Conservation (phyloP, 257 asterid species). For the Solanum dulcamara region DNA sequence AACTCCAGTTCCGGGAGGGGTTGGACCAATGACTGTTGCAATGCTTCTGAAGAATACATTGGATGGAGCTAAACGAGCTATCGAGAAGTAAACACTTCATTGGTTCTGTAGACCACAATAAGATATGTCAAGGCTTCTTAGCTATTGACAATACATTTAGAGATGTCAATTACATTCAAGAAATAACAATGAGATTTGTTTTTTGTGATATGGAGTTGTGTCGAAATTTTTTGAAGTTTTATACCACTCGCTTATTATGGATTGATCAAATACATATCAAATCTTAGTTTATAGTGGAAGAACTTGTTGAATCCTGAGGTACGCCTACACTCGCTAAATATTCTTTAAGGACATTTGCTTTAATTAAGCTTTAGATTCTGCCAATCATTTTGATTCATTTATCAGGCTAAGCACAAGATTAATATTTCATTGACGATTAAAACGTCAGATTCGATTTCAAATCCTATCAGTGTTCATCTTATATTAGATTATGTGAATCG, state of each 20-base stretch:
- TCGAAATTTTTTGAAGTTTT: background rate
- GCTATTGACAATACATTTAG: background rate
- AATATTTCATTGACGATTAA: no score
- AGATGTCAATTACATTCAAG: background rate
- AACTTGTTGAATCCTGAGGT: background rate
- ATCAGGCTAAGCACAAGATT: no score
- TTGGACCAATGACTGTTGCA: constrained; percentile 96
- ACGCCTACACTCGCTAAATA: background rate
- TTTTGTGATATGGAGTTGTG: background rate
- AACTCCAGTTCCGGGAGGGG: constrained; percentile 98
- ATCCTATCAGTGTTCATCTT: no score
- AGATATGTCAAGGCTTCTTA: background rate
- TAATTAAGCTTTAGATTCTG: no score
- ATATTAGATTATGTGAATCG: no score
- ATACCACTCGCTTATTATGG: background rate
- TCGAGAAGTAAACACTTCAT: constrained; percentile 16
- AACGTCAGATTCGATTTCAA: no score
- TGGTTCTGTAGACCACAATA: background rate
- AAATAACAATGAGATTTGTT: background rate
- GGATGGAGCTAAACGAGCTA: constrained; percentile 75
- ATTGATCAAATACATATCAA: background rate
- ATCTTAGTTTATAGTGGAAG: background rate
- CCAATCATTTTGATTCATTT: no score
- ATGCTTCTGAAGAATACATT: constrained; percentile 84
- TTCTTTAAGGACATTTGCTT: no score